These are phyloP conservation scores for Lipomyces yamadae DNA, from an alignment of 805 yeast genomes.

Conservation along the genomic window DNA sequence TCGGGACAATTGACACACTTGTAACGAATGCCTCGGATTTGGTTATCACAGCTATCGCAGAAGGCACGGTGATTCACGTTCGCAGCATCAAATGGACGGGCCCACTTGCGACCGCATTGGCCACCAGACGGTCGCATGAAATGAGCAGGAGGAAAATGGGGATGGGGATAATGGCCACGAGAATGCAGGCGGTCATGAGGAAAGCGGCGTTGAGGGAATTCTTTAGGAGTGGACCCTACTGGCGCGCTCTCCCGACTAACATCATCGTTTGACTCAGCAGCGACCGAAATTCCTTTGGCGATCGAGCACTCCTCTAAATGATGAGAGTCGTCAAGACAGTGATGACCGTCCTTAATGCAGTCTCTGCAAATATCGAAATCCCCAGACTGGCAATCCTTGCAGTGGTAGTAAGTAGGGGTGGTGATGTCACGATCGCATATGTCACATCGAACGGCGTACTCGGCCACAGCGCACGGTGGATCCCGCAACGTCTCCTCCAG, in stretches of 20 bases:
- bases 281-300: not conserved
- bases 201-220: not conserved
- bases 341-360: conserved; percentile 29
- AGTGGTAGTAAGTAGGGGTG: conserved; percentile 27
- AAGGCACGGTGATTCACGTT: conserved; percentile 35
- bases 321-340: conserved; percentile 33
- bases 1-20: conserved; percentile 56
- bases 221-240: not conserved
- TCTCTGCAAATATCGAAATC: conserved; percentile 30
- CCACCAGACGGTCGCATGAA: not conserved
- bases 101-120: not conserved
- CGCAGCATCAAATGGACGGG: conserved; percentile 7
- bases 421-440: conserved; percentile 17
- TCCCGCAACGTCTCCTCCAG: not conserved
- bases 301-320: conserved; percentile 14
- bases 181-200: not conserved
- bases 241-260: conserved; percentile 4
- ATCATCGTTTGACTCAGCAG: not conserved
- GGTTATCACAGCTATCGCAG: conserved; percentile 41
- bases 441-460: conserved; percentile 27
- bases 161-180: conserved; percentile 1
- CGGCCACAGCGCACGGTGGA: not conserved
- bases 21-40: conserved; percentile 52
- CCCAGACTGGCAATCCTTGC: conserved; percentile 27
- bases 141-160: not conserved